Base-by-base conservation (phyloP, 805 yeast genomes). In the Wickerhamiella allomyrinae region DNA sequence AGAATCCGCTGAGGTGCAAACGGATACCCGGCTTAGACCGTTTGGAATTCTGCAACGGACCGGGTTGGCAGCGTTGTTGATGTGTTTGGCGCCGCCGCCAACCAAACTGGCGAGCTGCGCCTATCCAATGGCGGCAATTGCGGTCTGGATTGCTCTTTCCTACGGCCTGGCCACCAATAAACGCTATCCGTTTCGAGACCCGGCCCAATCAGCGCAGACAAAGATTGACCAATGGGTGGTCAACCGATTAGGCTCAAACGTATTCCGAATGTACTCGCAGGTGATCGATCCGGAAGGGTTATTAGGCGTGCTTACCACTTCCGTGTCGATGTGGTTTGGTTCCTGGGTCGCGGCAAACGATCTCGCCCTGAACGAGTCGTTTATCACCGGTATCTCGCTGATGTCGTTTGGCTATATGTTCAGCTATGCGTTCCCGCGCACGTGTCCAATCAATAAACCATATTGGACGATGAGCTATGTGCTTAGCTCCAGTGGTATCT, bases 201-300 rank as follows among this genome's bases (percentile, higher is more conserved):
- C 56, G 3, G 51, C 41, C 7, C 42, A 33, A 17, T 52, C 63
- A 4, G 62, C 63, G 9, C 65, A 62, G 39, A 56, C 61, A n/a
- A 38, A 39, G 19, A 49, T 60, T 25, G 65, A 60, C 50, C 23
- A 19, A 13, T 39, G 48, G n/a, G 25, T 36, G 2, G 14, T 36
- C 11, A 5, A 7, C 21, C 3, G 13, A 7, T 21, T 31, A 10
- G 21, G 21, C 13, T 5, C 34, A n/a, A 15, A 17, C 13, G 10
- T 8, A 7, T 31, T 31, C 20, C 9, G 11, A 14, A n/a, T 36
- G 20, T 36, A 36, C 29, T 7, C 29, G 3, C 19, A 19, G 2
- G 51, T 48, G 27, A 57, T 53, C 41, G 67, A 62, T 39, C 67
- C 67, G 1, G 66, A 62, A 42, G 66, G 65, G 3, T 41, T 59